Evolutionary conservation across 306 rosid genomes (phyloP).

Genomic region (Prunus mume): DNA sequence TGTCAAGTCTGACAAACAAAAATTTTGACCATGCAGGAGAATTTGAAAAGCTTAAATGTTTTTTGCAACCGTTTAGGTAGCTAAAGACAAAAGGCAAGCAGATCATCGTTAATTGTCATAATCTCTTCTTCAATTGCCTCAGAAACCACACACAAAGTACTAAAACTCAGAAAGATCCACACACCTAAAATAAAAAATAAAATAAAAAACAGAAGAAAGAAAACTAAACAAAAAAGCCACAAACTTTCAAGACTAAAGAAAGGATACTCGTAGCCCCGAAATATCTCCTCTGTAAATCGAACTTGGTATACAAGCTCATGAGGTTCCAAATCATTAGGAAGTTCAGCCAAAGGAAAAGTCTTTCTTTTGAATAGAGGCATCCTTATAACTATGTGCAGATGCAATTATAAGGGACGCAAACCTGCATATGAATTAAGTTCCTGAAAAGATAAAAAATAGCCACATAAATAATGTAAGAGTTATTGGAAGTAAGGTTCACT

Average conservation of each 20-base stretch:
- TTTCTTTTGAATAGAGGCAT: constrained; percentile 88
- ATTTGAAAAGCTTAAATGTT: not conserved
- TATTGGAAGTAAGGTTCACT: not conserved
- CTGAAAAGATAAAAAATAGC: not conserved
- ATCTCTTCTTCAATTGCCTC: not conserved
- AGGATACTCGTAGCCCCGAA: constrained; percentile 87
- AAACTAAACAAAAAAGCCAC: not conserved
- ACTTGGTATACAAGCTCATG: constrained; percentile 72
- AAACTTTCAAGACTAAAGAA: not conserved
- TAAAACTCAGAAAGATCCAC: not conserved
- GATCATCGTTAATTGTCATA: not conserved
- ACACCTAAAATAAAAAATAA: too few species aligned
- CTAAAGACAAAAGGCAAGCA: not conserved
- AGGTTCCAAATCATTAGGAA: constrained; percentile 66
- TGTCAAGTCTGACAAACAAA: constrained; percentile 42
- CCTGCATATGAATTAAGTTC: constrained; percentile 12
- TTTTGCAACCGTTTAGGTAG: not conserved
- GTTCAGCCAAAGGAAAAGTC: constrained; percentile 60
- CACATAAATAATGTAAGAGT: not conserved
- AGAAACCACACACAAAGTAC: not conserved
- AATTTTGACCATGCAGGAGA: constrained; percentile 3
- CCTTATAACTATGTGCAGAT: constrained; percentile 10
- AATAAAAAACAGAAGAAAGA: not conserved
- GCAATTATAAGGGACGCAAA: not conserved
- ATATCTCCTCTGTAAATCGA: constrained; percentile 85